These are phyloP conservation scores for Bryum argenteum DNA, from an alignment of 225 moss, liverwort and hornwort species.

Conservation along the genomic window DNA sequence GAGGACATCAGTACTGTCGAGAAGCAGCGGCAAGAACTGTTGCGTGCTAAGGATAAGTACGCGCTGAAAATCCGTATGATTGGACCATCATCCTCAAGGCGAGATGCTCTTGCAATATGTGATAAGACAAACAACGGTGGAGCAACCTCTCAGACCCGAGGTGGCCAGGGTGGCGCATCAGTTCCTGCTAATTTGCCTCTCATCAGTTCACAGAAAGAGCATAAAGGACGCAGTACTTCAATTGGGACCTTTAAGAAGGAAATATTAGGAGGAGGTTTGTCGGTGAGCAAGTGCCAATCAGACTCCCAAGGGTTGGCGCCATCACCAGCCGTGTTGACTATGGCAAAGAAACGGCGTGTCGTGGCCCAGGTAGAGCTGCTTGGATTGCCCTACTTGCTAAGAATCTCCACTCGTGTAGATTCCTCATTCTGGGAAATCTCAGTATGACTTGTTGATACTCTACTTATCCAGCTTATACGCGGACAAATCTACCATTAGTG, in stretches of 20 bases:
- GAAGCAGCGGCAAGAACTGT: slow-evolving; percentile 69
- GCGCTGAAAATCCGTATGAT: slow-evolving; percentile 70
- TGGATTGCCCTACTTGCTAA: slow-evolving; percentile 8
- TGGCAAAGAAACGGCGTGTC: slow-evolving; percentile 89
- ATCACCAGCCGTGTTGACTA: slow-evolving; percentile 50
- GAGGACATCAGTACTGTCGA: slow-evolving; percentile 84
- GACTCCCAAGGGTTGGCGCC: slow-evolving; percentile 46
- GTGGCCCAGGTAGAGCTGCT: slow-evolving; percentile 61
- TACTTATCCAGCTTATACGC: neutral
- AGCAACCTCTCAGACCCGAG: slow-evolving; percentile 58
- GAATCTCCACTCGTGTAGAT: neutral
- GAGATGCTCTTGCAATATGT: slow-evolving; percentile 51
- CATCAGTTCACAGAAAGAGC: slow-evolving; percentile 39
- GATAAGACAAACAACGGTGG: slow-evolving; percentile 55
- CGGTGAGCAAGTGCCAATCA: slow-evolving; percentile 41
- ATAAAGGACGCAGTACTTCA: slow-evolving; percentile 46
- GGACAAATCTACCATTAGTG: neutral
- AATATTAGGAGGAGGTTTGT: slow-evolving; percentile 38
- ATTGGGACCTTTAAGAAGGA: slow-evolving; percentile 54
- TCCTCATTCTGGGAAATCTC: neutral
- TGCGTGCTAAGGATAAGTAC: slow-evolving; percentile 70
- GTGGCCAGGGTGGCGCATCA: slow-evolving; percentile 84
- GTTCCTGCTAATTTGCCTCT: slow-evolving; percentile 43
- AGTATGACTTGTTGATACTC: neutral
- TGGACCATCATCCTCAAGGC: slow-evolving; percentile 55